phyloP scores from a whole-genome alignment of 2,329 filamentous ascomycete genomes.

The Pseudogymnoascus sp. region DNA sequence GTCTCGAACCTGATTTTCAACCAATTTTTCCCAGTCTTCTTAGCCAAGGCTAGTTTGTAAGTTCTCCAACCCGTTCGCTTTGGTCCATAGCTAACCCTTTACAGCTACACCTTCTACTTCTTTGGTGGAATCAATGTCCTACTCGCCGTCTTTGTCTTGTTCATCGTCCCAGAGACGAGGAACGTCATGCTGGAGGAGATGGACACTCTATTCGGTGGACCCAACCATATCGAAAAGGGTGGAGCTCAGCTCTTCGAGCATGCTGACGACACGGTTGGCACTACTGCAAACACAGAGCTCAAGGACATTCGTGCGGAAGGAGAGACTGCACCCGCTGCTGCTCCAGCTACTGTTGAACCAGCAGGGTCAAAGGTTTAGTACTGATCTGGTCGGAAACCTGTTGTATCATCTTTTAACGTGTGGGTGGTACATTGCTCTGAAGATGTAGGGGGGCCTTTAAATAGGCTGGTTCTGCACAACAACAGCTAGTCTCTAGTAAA shows the following conservation, averaged over 20 bases:
- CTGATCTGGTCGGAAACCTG: not conserved
- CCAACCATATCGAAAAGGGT: constrained; percentile 27
- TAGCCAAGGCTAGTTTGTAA: constrained; percentile 42
- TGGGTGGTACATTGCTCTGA: not conserved
- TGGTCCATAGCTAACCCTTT: constrained; percentile 20
- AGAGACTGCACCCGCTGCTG: not conserved
- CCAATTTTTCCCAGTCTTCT: constrained; percentile 63
- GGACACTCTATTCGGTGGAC: constrained; percentile 43
- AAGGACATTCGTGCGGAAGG: not conserved
- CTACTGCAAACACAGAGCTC: not conserved
- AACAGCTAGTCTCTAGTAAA: not conserved
- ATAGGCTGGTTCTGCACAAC: not conserved
- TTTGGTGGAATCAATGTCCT: constrained; percentile 43
- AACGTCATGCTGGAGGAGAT: constrained; percentile 47
- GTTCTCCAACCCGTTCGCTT: not conserved
- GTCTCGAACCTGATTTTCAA: constrained; percentile 61
- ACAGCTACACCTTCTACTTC: constrained; percentile 40
- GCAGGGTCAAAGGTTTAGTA: not conserved
- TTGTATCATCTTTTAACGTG: not conserved
- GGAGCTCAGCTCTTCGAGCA: constrained; percentile 21
- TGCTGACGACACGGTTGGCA: constrained; percentile 20
- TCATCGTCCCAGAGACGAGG: constrained; percentile 49
- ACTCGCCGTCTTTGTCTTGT: constrained; percentile 42
- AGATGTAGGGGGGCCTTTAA: not conserved
- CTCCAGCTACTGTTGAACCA: no score